Evolutionary conservation across 345 rosid genomes (phyloP), one percentile per base, ranked within the genome.

Genomic region (Stellera chamaejasme): DNA sequence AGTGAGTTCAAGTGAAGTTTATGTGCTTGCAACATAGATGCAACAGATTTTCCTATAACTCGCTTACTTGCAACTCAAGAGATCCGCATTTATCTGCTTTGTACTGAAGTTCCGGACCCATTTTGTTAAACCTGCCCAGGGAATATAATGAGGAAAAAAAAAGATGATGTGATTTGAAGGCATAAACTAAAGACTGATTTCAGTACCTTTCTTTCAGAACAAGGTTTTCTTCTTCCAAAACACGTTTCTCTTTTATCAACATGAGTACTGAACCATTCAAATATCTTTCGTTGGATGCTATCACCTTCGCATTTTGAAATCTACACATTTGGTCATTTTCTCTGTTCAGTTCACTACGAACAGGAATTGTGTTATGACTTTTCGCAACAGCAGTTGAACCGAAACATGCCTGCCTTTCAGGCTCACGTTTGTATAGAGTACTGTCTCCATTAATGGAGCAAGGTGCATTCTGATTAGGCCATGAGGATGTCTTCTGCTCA

Each of bases 41-140:
- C 54, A 43, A n/a, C 36, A 57, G 32, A 45, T 63, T 42, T 61
- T 45, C 5, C 15, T 45, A 10, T 45, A 10, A 11, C 7, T 5
- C 45, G 54, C 62, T 0, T 75, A 73, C 77, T 59, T 72, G 70
- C 43, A 19, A 52, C 66, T 76, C 78, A 23, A 81, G 71, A 13
- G 61, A 41, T 49, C 14, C 48, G 50, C 52, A 13, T 58, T 51
- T 75, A 0, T 71, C 71, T 28, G 63, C 64, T 66, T 71, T 77
- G 11, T 2, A 15, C 43, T 45, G 49, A 13, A 72, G 64, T 15
- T 54, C 26, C 9, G 42, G 50, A 14, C 10, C 55, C 51, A 66
- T 45, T 59, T 27, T 61, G 15, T 56, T 44, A 27, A 50, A 50
- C 53, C 76, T 72, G 61, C 54, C 60, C 47, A 13, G 13, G 54